Conservation (phyloP, 176 grass and related monocot species). For the Ensete glaucum region DNA sequence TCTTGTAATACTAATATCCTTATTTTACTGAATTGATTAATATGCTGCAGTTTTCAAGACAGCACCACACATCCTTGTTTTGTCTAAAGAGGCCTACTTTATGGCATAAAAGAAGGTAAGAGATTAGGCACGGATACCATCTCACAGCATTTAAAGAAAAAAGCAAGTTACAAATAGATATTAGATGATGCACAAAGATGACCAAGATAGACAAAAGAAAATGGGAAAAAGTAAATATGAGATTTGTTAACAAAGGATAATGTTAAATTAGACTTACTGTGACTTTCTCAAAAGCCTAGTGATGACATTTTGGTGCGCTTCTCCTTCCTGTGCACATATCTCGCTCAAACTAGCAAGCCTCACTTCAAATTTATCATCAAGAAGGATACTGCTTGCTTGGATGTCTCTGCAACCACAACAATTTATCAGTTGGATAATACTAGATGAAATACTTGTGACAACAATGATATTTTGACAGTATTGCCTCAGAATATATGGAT, state of each 20-base stretch:
- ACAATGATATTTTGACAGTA: slow-evolving; percentile 6
- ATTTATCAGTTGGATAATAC: neutral
- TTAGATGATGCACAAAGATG: neutral
- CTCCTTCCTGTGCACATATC: slow-evolving; percentile 54
- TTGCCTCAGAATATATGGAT: neutral
- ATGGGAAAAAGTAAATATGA: no score
- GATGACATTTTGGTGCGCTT: slow-evolving; percentile 61
- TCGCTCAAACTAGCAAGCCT: slow-evolving; percentile 78
- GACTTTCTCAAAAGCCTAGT: slow-evolving; percentile 75
- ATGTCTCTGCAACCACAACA: slow-evolving; percentile 66
- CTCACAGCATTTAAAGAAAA: no score
- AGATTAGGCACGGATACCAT: no score
- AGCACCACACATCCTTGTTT: neutral
- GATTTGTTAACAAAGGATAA: neutral
- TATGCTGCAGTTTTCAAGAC: neutral
- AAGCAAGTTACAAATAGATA: neutral
- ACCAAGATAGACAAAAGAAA: neutral
- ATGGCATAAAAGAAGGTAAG: no score
- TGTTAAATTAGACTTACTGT: slow-evolving; percentile 40
- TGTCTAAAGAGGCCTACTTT: no score
- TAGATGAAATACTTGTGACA: neutral
- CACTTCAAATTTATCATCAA: slow-evolving; percentile 94
- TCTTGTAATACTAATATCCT: neutral
- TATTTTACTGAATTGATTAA: neutral
- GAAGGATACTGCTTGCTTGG: slow-evolving; percentile 91